Evolutionary conservation across 495 filamentous ascomycete genomes (phyloP).

Genomic region (Rhizodiscina lignyota): DNA sequence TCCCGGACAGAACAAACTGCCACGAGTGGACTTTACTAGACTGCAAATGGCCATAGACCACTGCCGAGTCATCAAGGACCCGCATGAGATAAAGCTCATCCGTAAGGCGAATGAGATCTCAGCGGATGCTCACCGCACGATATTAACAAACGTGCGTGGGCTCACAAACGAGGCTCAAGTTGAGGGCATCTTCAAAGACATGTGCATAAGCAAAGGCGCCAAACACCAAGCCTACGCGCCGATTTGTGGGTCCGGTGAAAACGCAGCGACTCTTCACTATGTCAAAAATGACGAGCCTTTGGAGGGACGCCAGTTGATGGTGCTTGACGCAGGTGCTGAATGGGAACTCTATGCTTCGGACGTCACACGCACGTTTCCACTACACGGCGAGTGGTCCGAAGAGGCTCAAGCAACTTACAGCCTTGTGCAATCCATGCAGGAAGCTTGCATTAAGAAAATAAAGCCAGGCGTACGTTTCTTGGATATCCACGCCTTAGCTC

Average conservation of each 20-base stretch:
- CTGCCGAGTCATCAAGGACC: slow-evolving; percentile 59
- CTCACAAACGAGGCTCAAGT: slow-evolving; percentile 69
- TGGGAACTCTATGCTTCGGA: slow-evolving; percentile 82
- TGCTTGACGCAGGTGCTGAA: slow-evolving; percentile 75
- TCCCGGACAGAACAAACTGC: slow-evolving; percentile 3
- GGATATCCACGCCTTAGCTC: slow-evolving; percentile 53
- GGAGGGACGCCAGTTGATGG: slow-evolving; percentile 42
- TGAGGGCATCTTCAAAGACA: slow-evolving; percentile 55
- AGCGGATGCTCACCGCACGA: slow-evolving; percentile 50
- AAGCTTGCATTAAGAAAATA: slow-evolving; percentile 51
- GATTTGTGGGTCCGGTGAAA: slow-evolving; percentile 64
- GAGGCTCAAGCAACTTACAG: slow-evolving; percentile 56
- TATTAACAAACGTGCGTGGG: slow-evolving; percentile 40
- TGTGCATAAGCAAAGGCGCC: slow-evolving; percentile 53
- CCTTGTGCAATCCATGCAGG: slow-evolving; percentile 70
- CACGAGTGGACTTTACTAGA: slow-evolving; percentile 21
- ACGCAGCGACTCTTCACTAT: slow-evolving; percentile 79
- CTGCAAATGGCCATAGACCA: slow-evolving; percentile 54
- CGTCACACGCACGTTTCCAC: slow-evolving; percentile 73
- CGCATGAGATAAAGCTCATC: slow-evolving; percentile 66
- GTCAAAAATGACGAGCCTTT: slow-evolving; percentile 57
- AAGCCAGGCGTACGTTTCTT: slow-evolving; percentile 49
- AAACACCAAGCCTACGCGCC: slow-evolving; percentile 71
- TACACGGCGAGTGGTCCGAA: slow-evolving; percentile 40
- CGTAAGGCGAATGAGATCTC: slow-evolving; percentile 64